phyloP scores from a whole-genome alignment of 2,329 filamentous ascomycete species.

The Penicillium sp. region DNA sequence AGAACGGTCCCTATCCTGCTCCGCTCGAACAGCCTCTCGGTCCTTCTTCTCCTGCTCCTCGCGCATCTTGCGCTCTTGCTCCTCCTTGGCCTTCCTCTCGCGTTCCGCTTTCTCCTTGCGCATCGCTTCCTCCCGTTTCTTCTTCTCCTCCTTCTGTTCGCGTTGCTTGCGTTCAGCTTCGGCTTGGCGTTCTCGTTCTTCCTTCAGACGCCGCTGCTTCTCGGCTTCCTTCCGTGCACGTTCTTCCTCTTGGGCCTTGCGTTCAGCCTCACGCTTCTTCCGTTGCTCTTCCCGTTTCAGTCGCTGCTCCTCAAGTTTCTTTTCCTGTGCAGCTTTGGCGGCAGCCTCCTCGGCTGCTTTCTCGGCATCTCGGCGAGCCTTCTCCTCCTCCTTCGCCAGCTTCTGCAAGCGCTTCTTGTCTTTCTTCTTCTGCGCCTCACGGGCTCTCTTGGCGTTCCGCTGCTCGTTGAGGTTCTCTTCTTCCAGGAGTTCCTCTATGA shows the following conservation, averaged over 20 bases:
- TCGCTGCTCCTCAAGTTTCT: conserved; percentile 73
- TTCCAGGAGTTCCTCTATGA: conserved; percentile 86
- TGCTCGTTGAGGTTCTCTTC: conserved; percentile 71
- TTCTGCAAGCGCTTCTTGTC: conserved; percentile 89
- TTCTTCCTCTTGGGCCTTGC: conserved; percentile 86
- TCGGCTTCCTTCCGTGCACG: conserved; percentile 79
- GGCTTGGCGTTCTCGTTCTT: conserved; percentile 79
- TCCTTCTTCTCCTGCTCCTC: conserved; percentile 53
- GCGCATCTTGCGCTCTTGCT: conserved; percentile 54
- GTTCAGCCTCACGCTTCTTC: conserved; percentile 85
- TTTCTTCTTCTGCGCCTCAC: conserved; percentile 91
- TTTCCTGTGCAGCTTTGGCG: conserved; percentile 68
- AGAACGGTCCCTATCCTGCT: conserved; percentile 43
- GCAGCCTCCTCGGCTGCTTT: conserved; percentile 82
- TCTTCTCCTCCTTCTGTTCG: conserved; percentile 79
- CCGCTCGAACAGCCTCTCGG: conserved; percentile 50
- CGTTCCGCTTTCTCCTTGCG: conserved; percentile 68
- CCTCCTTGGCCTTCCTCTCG: conserved; percentile 63
- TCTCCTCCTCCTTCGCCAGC: conserved; percentile 83
- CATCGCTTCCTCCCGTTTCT: conserved; percentile 63
- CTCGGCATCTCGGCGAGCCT: conserved; percentile 79
- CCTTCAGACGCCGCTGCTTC: conserved; percentile 69
- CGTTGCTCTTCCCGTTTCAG: conserved; percentile 83
- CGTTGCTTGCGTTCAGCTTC: conserved; percentile 80
- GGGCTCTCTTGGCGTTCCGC: conserved; percentile 86